Conservation (phyloP, 345 rosid species). For the Sonneratia caseolaris region DNA sequence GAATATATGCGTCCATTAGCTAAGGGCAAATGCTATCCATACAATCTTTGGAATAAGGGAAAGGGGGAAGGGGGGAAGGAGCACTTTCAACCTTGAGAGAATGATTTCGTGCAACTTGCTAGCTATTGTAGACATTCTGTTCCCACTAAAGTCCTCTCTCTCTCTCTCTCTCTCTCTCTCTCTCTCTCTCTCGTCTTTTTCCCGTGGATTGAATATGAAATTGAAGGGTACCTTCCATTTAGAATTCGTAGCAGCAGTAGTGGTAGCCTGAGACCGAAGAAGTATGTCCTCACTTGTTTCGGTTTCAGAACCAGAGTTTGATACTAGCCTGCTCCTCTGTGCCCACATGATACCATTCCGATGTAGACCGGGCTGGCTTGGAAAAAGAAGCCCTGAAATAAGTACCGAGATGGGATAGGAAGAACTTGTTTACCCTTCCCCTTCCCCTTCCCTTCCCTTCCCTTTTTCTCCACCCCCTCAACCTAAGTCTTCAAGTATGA, state of each 20-base stretch:
- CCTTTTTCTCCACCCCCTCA: too few relatives aligned
- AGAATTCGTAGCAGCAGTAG: neutral
- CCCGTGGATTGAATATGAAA: neutral
- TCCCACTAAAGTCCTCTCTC: neutral
- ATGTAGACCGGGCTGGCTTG: too few relatives aligned
- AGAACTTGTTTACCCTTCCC: too few relatives aligned
- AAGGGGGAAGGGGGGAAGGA: neutral
- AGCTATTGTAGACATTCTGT: neutral
- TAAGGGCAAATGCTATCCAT: neutral
- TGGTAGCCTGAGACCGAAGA: too few relatives aligned
- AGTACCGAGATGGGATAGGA: neutral
- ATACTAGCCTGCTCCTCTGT: too few relatives aligned
- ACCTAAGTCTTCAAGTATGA: too few relatives aligned
- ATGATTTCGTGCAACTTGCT: neutral
- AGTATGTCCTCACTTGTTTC: too few relatives aligned
- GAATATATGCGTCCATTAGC: neutral
- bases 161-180: neutral
- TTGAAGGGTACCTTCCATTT: neutral
- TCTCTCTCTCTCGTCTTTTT: neutral
- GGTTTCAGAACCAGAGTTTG: too few relatives aligned
- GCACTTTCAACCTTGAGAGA: neutral
- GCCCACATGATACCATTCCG: too few relatives aligned
- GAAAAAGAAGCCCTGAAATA: too few relatives aligned
- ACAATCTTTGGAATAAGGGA: neutral
- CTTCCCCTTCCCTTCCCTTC: neutral